phyloP scores from a whole-genome alignment of 495 filamentous ascomycete species.

The Penicillium herquei region DNA sequence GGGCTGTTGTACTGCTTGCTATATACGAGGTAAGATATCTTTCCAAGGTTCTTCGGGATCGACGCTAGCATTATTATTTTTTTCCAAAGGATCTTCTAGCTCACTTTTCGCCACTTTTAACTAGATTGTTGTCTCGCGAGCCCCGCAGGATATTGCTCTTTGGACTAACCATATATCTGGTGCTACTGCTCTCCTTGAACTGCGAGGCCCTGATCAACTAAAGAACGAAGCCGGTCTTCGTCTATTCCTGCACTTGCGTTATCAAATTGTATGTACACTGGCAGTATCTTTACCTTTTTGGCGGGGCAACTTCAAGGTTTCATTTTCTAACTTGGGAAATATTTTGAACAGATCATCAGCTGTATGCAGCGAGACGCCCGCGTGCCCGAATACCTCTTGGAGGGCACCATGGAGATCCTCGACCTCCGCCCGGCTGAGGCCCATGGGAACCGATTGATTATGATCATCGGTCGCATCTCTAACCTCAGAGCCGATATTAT shows the following conservation, averaged over 20 bases:
- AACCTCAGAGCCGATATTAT: conserved; percentile 47
- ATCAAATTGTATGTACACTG: conserved; percentile 37
- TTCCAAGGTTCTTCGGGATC: neutral
- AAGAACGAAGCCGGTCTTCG: conserved; percentile 51
- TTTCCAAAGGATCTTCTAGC: conserved; percentile 1
- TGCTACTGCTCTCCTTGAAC: conserved; percentile 53
- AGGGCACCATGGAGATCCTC: conserved; percentile 35
- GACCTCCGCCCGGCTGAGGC: conserved; percentile 35
- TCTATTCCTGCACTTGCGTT: conserved; percentile 58
- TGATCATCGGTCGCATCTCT: conserved; percentile 42
- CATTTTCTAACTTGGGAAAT: neutral
- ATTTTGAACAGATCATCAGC: conserved; percentile 33
- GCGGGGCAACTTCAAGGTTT: too few relatives aligned
- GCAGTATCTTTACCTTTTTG: neutral
- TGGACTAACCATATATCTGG: conserved; percentile 63
- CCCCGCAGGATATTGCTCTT: conserved; percentile 43
- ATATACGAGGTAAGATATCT: conserved; percentile 43
- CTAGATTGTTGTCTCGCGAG: conserved; percentile 49
- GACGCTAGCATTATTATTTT: neutral
- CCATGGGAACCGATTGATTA: conserved; percentile 36
- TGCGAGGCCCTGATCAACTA: conserved; percentile 58
- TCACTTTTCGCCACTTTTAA: conserved; percentile 9
- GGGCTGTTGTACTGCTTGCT: conserved; percentile 58
- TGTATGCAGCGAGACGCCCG: conserved; percentile 37
- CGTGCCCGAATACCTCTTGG: conserved; percentile 35